Base-by-base conservation (phyloP, 257 asterid genomes). In the Solanum medicagineum region DNA sequence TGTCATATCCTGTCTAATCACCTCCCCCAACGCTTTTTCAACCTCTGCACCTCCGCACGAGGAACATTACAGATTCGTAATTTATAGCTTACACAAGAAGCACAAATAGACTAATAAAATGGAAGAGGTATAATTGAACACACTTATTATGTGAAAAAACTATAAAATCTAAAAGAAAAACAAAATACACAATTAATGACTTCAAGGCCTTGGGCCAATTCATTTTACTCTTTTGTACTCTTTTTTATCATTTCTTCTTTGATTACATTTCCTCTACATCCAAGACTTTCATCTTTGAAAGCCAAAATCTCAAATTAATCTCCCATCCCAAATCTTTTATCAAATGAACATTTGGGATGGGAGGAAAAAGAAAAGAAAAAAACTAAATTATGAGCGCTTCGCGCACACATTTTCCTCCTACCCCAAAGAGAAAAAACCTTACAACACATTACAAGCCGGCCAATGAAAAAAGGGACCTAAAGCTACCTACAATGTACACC, bases 241-340 rank as follows among this genome's bases (percentile, higher is more conserved):
- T 69, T 17, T 29, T 32, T 36, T 60, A 26, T 79, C 65, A 47
- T 79, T 26, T 79, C 10, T 79, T 14, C 63, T 79, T 16, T 17
- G 81, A 73, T 73, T 79, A 79, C 83, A 79, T 17, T 84, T 84
- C 69, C 89, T 89, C 90, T 88, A 88, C 91, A 90, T 88, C 75
- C 75, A 66, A 77, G 93, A 80, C 96, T 93, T 91, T 89, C 94
- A 88, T 91, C 94, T 94, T 93, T 87, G 98, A 93, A 94, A 93
- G 94, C 94, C 94, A 84, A 87, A 83, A 55, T 86, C 87, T 77
- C 85, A 79, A 85, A 88, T 73, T 55, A 77, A 54, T 90, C 84
- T 81, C 69, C 94, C 95, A 89, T 83, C 93, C 94, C 94, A 89
- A 53, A 57, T 79, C 56, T 84, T 84, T 81, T 74, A 42, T 16